Percentiles rank a stretch among this genome's conserved stretches.
These are phyloP conservation scores for Hericium coralloides DNA, from an alignment of 768 basidiomycete species.

Conservation along the genomic window DNA sequence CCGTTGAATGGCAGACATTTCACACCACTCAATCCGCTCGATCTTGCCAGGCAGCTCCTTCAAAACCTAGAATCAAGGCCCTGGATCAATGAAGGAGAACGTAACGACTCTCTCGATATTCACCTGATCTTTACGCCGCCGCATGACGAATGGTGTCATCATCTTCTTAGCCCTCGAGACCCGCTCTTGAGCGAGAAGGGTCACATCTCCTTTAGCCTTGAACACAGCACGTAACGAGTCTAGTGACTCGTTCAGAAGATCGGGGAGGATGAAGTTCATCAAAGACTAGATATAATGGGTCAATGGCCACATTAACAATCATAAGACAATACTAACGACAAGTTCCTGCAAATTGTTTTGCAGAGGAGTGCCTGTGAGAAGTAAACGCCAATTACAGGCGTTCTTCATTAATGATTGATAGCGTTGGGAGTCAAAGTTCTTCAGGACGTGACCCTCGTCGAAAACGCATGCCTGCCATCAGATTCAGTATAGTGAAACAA, in stretches of 20 bases:
- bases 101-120: neutral
- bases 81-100: no score
- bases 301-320: neutral
- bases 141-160: conserved; percentile 98
- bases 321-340: conserved; percentile 46
- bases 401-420: conserved; percentile 85
- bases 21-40: conserved; percentile 92
- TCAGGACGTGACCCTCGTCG: conserved; percentile 95
- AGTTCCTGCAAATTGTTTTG: conserved; percentile 89
- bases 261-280: conserved; percentile 95
- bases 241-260: conserved; percentile 73
- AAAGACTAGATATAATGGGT: conserved; percentile 53
- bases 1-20: conserved; percentile 77
- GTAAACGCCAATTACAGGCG: conserved; percentile 79
- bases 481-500: neutral
- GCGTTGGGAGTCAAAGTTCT: conserved; percentile 96
- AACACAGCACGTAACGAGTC: conserved; percentile 87
- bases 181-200: conserved; percentile 84
- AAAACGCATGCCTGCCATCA: conserved; percentile 73
- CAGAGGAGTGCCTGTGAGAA: conserved; percentile 92
- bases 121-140: conserved; percentile 93
- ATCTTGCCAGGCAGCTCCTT: conserved; percentile 89
- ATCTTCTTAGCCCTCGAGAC: conserved; percentile 95
- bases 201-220: conserved; percentile 91
- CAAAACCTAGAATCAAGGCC: conserved; percentile 49